Base-by-base conservation (phyloP, 2,329 filamentous ascomycete genomes). In the Cladosporium sp. region DNA sequence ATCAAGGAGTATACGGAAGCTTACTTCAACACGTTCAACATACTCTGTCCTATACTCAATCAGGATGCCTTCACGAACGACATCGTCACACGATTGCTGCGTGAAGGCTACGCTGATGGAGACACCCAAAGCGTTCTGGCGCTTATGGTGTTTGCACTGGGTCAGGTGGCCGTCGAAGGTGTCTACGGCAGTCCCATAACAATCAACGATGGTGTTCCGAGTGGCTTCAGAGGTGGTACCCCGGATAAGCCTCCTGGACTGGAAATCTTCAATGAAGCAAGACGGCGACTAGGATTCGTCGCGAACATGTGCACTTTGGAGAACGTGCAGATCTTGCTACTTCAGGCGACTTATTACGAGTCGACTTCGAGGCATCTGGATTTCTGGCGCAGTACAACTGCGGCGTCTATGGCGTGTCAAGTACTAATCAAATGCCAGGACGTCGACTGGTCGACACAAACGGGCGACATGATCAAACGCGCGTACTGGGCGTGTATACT, bases 21-120 rank as follows among this genome's bases (percentile, higher is more conserved):
- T 0, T 86, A 83, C 64, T 86, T 86, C 65, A 79, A 83, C 62
- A 80, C 77, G 1, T 83, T 83, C 70, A 85, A 86, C 65, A 73
- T 83, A 12, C 65, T 84, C 13, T 80, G 80, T 62, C 83, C 83
- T 0, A 77, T 86, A 36, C 73, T 86, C 65, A 82, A 85, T 60
- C 74, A 80, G n/a, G 77, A 82, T 34, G 72, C 70, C 20, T 86
- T 86, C 66, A 71, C 77, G 60, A 73, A 75, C 7, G 73, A 77
- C 36, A 78, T 74, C 2, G 65, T 85, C 8, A 69, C 72, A 1
- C 68, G 73, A 5, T 74, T 84, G 3, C 65, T 79, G 37, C 73
- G 71, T 12, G 73, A 77, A 47, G 78, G 80, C 0, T 81, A 84
- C 61, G 74, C 77, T 61, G 76, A 82, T 42, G 68, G 68, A n/a